Base-by-base conservation (phyloP, 2,329 filamentous ascomycete genomes). In the Neofusicoccum parvum region DNA sequence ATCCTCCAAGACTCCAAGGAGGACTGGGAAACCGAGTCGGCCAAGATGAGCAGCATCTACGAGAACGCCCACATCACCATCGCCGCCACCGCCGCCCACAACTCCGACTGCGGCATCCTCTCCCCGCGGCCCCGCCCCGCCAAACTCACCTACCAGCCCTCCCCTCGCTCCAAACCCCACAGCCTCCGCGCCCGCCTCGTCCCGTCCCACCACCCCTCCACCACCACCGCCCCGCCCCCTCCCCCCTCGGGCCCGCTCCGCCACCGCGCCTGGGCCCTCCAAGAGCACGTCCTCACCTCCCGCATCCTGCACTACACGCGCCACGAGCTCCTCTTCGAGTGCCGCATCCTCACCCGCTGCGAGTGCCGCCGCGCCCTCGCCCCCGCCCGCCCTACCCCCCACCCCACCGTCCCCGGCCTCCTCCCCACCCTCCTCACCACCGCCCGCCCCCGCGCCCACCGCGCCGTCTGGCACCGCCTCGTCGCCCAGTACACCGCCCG, bases 321-420 rank as follows among this genome's bases (percentile, higher is more conserved):
- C 5, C 74, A 72, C 2, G 74, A 77, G 50, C 59, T 77, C n/a
- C 65, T 76, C 3, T 77, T 75, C 36, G 74, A 76, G 62, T 76
- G 75, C 64, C 74, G 70, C 46, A 73, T 72, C 5, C 73, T 72
- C 0, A 73, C 70, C 58, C 70, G 73, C 15, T 77, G 75, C 67
- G 75, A 76, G 43, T 76, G 65, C 72, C 74, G 11, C 68, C 71
- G 14, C 69, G 6, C 9, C 34, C 1, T n/a, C 46, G 34, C 48
- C 48, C 2, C 27, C 48, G 34, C 6, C 49, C 9, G 11, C 15
- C 7, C 49, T 0, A 7, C 49, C 12, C 6, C 12, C 70, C 48
- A 75, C 71, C 68, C 71, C 20, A 77, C 74, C 0, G 74, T 72
- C 2, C 74, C 74, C 4, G 68, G 73, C 32, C 65, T 77, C 1